Base-by-base conservation (phyloP, 768 basidiomycete species). In the Russula ochroleuca region DNA sequence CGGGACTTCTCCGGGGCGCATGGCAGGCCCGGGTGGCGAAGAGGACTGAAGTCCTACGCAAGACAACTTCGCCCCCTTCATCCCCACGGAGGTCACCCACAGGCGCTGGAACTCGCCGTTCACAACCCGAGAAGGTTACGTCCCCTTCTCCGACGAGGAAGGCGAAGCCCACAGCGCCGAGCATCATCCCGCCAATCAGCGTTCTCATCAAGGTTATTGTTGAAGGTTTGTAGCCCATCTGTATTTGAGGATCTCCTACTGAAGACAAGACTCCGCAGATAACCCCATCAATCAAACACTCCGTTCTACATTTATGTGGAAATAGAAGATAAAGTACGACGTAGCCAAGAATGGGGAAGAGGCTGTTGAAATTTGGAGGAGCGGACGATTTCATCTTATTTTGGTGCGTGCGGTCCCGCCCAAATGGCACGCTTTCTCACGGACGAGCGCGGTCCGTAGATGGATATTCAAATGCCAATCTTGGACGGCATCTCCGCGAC, bases 381-480 rank as follows among this genome's bases (percentile, higher is more conserved):
- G 85, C 7, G 97, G 96, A 23, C 86, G 81, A 57, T 99, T 97
- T 76, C 96, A 99, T 78, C 80, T 99, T 56, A 98, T 99, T 59
- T 76, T 99, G 75, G 96, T 97, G 66, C 68, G 91, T 78, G 13
- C 19, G 28, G 43, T 21, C 53, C 28, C 40, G 60, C 62, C n/a
- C 38, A 28, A 43, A 37, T 23, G 43, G 21, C 38, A 43, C 25
- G 35, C 35, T 17, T 14, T 61, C 40, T 38, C 65, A 61, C 25
- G 62, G 72, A 41, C 73, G 54, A 40, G n/a, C 35, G 35, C 43
- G 38, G 33, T 63, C 40, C 45, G 9, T 68, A 98, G 96, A 99
- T 99, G 97, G 97, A 99, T 78, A 98, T 99, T 59, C 96, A 98
- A 76, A 94, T 99, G 85, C 97, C 97, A n/a, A n/a, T n/a, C n/a